Evolutionary conservation across 768 basidiomycete genomes (phyloP).

Genomic region (Rhodocollybia butyracea): DNA sequence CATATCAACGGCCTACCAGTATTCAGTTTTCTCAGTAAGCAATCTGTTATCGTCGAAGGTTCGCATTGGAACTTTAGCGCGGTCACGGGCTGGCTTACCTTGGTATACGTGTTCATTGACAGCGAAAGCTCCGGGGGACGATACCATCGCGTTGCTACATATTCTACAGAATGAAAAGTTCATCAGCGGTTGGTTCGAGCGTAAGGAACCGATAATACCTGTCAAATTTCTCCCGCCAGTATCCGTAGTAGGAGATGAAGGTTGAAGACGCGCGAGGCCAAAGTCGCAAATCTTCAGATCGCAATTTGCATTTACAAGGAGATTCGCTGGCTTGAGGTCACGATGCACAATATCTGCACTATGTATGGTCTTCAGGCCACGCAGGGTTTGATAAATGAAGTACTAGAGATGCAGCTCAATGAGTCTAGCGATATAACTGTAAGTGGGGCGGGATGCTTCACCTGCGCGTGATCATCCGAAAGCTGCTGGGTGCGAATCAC

Average conservation of each 20-base stretch:
- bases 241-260: constrained; percentile 37
- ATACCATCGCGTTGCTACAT: constrained; percentile 68
- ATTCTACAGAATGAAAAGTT: no score
- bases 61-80: constrained; percentile 3
- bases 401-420: constrained; percentile 33
- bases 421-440: background rate
- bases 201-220: no score
- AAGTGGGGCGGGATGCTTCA: background rate
- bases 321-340: constrained; percentile 83
- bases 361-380: constrained; percentile 87
- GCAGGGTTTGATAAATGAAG: constrained; percentile 80
- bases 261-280: constrained; percentile 68
- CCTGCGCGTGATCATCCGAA: constrained; percentile 78
- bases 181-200: no score
- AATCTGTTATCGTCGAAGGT: no score
- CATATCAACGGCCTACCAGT: constrained; percentile 56
- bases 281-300: constrained; percentile 91
- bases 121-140: constrained; percentile 73
- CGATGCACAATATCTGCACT: constrained; percentile 79
- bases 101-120: constrained; percentile 86
- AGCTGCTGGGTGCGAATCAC: constrained; percentile 89
- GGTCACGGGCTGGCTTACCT: constrained; percentile 32
- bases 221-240: constrained; percentile 72
- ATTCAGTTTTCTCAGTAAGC: constrained; percentile 8
- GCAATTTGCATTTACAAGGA: constrained; percentile 86